phyloP scores from a whole-genome alignment of 768 basidiomycete genomes.

The Mycena galericulata region DNA sequence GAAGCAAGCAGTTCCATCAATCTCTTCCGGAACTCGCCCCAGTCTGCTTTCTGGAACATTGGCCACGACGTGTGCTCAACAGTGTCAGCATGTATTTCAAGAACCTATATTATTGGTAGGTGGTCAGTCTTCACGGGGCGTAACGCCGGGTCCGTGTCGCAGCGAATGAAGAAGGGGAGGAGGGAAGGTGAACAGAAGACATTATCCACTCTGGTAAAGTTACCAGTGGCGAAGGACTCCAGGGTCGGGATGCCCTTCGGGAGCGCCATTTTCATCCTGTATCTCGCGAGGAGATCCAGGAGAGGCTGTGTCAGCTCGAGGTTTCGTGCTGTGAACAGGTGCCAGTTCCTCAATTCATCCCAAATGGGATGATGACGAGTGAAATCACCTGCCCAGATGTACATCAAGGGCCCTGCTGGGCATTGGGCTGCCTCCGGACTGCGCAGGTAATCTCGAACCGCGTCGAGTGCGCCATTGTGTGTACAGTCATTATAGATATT shows the following conservation, averaged over 20 bases:
- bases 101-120: conserved; percentile 47
- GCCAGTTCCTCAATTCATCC: conserved; percentile 47
- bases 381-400: conserved; percentile 54
- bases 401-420: neutral
- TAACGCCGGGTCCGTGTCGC: conserved; percentile 35
- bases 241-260: conserved; percentile 51
- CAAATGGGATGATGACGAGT: conserved; percentile 56
- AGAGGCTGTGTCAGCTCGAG: conserved; percentile 40
- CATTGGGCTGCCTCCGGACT: neutral
- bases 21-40: conserved; percentile 38
- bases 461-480: conserved; percentile 4
- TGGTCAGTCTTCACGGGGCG: conserved; percentile 52
- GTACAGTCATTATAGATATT: conserved; percentile 43
- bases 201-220: conserved; percentile 56
- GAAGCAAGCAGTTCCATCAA: neutral
- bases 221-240: conserved; percentile 40
- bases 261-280: conserved; percentile 50
- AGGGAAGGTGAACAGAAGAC: conserved; percentile 47
- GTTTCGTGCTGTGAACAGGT: conserved; percentile 47
- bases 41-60: conserved; percentile 37
- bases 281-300: conserved; percentile 38
- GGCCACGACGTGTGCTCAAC: neutral
- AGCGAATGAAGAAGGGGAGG: conserved; percentile 35
- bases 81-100: conserved; percentile 35
- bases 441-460: conserved; percentile 2